Base-by-base conservation (phyloP, 2,329 filamentous ascomycete genomes). In the Xylariaceae sp. region DNA sequence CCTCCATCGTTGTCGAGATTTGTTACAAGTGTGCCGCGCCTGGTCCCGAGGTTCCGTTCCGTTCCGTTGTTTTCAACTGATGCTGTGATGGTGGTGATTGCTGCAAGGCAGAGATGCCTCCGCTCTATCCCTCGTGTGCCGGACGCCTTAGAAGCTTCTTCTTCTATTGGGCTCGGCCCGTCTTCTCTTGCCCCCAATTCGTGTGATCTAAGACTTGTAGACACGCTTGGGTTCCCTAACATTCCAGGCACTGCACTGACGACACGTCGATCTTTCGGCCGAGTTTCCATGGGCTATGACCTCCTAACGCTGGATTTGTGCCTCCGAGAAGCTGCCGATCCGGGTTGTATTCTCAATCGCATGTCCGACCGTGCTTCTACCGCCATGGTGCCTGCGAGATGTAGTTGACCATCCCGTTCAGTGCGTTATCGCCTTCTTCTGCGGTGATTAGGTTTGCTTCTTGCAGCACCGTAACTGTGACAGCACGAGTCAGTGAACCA, bases 351-450 rank as follows among this genome's bases (percentile, higher is more conserved):
- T 49, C 11, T 53, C 45, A 18, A 44, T 47, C 37, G n/a, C 18
- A 15, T 30, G 18, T 11, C 51, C 44, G 15, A 15, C 23, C 17
- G 15, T n/a, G 34, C 8, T 4, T 2, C 35, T 63, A 70, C 57
- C 65, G 62, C 68, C 68, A 69, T 11, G 68, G 67, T 7, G 68
- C 67, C 49, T 66, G 67, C 48, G 67, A 69, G 37, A 70, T 68
- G 61, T 67, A 68, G 50, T 70, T 69, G 5, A 70, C 67, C 68
- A 70, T 70, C 15, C 67, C 63, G 51, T 70, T 69, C 18, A 70
- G 56, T 6, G 68, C 68, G 50, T 66, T 67, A 17, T 70, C 68
- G n/a, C 68, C 67, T 52, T 70, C 68, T 50, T 70, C 68, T 10
- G 59, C 68, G 23, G 67, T 67, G 49, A 70, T 69, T n/a, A 70